Evolutionary conservation across 1,139 yeast genomes (phyloP), one percentile per base, ranked within the genome.

Genomic region (Pichia sp.): DNA sequence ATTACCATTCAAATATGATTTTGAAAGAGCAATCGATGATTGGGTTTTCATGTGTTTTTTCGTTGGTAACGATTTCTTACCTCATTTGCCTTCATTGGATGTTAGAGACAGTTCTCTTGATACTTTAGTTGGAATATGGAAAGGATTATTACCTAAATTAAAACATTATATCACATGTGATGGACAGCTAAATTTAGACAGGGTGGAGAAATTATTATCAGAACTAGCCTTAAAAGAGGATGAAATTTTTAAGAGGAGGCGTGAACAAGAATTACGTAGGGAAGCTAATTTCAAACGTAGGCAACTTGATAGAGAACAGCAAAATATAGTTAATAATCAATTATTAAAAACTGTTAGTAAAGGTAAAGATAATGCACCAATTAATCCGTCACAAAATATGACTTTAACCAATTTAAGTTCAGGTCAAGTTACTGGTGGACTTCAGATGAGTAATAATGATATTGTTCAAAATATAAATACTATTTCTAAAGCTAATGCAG

Each of bases 41-140:
- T 94, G 98, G 98, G 90, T 94, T 25, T 94, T 94, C 58, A 85
- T 94, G 90, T 92, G 97, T 75, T 94, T 94, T 71, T 94, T 94
- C 64, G 95, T 92, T 51, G 99, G 99, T 66, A 94, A 94, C 64
- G 99, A 94, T 79, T 94, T 94, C 74, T 73, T 94, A 62, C 99
- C 99, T 2, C 98, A 92, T 68, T 71, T 94, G 56, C 98, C 99
- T 6, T 83, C 95, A 46, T 74, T 94, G 53, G 97, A 92, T 63
- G 97, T 92, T 41, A 79, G 98, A 58, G 97, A 94, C 66, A 87
- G 88, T 61, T 92, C 96, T 58, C 86, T 92, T 60, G 97, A 90
- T 62, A 73, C 79, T 37, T 70, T 92, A 49, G 83, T 88, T 7
- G 76, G 75, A 40, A 79, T 92, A 44, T 92, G 98, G 98, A 89